Base-by-base conservation (phyloP, 805 yeast species). In the Candida easanensis region DNA sequence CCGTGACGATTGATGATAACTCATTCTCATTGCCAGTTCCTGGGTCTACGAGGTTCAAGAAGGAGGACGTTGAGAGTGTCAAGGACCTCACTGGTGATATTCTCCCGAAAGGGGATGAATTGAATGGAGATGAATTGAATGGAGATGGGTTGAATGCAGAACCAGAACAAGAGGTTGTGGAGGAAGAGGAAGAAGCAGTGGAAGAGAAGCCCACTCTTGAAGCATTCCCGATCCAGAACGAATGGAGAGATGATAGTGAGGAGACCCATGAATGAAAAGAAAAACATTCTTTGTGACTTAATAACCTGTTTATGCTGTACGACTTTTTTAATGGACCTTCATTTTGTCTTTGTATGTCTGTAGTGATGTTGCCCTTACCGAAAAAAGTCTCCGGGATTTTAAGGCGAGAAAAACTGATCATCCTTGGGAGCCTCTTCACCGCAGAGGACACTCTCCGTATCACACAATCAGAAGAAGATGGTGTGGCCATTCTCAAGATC, bases 21-120 rank as follows among this genome's bases (percentile, higher is more conserved):
- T 76, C 81, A 2, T 76, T 77, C 53, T 74, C 80, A 1, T 52
- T 77, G 39, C 81, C 81, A 33, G 58, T 52, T 50, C 74, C 61
- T 39, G 63, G 64, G 1, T 49, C 56, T 1, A 46, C 57, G 1
- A 41, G 56, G 31, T 17, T 26, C 21, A 50, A 51, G 17, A 36
- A 44, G 5, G 45, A 41, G 3, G 38, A 33, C 3, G 36, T 28
- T 2, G 37, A 30, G 5, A 16, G 13, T 9, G 38, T 20, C 4
- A 25, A 27, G 17, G 31, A 27, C 15, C 15, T 10, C 31, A 27
- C 6, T 6, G 13, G 31, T 10, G 31, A 5, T 8, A 27, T 6
- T 6, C 10, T 8, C 25, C 7, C 25, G 10, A 10, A 7, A 10
- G 25, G 25, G 25, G 25, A 22, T 22, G 25, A 7, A 26, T 9